Conservation (phyloP, 75 land plant genomes). For the Selaginella tamariscina region DNA sequence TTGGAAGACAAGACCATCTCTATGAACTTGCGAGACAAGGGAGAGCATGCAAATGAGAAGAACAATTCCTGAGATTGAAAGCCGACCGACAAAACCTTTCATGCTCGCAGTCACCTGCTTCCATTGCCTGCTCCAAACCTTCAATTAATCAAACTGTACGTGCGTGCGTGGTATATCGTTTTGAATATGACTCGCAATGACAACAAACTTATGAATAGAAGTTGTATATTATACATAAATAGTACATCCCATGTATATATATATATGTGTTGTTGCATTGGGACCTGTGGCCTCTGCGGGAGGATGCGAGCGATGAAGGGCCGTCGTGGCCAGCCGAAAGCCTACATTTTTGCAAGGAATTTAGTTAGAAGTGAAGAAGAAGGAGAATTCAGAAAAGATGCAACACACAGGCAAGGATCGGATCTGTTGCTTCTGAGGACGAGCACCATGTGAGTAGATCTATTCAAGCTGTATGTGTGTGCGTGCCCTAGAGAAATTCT, state of each 20-base stretch:
- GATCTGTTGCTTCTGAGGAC: background rate
- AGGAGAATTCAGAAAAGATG: background rate
- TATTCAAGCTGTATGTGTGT: background rate
- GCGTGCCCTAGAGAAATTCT: background rate
- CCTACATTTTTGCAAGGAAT: too few species aligned
- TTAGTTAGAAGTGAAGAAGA: too few species aligned
- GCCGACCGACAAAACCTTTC: conserved; percentile 34
- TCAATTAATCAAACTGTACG: background rate
- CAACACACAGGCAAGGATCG: background rate
- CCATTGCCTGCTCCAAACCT: conserved; percentile 22
- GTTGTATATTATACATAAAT: too few species aligned
- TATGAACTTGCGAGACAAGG: conserved; percentile 29
- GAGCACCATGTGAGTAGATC: background rate
- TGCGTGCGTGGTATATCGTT: background rate
- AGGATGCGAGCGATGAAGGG: too few species aligned
- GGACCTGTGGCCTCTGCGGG: too few species aligned
- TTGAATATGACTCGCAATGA: background rate
- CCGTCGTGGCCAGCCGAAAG: too few species aligned
- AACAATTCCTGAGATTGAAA: conserved; percentile 42
- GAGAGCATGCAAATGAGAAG: conserved; percentile 53
- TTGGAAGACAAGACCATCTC: conserved; percentile 15
- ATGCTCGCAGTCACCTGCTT: conserved; percentile 30
- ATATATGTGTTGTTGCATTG: background rate
- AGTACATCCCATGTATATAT: background rate
- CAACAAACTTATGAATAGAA: too few species aligned